Percentiles rank a stretch among this genome's conserved stretches.
Conservation (phyloP, 176 grass and related monocot genomes). For the Themeda triandra region DNA sequence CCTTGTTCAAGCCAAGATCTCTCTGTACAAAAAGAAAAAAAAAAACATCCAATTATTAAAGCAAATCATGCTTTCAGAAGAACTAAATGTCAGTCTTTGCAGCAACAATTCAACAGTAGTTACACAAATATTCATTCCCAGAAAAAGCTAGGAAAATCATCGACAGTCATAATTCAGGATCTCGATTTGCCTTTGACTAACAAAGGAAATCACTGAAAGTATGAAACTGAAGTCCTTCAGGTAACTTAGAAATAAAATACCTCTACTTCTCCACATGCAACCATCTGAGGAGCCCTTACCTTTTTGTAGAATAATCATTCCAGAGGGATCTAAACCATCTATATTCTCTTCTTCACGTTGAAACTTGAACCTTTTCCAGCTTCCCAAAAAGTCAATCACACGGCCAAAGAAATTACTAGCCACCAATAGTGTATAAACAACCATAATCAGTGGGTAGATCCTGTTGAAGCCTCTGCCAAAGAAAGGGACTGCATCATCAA, state of each 20-base stretch:
- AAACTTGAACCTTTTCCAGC: slow-evolving; percentile 92
- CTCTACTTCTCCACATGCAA: neutral
- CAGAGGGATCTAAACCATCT: slow-evolving; percentile 90
- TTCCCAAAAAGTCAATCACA: slow-evolving; percentile 91
- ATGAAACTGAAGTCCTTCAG: neutral
- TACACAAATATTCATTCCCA: slow-evolving; percentile 17
- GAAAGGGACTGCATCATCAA: slow-evolving; percentile 98
- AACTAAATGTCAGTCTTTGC: neutral
- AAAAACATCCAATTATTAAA: neutral
- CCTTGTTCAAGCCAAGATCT: slow-evolving; percentile 96
- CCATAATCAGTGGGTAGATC: slow-evolving; percentile 99
- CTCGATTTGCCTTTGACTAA: neutral
- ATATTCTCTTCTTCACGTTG: slow-evolving; percentile 81
- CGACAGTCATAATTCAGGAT: neutral
- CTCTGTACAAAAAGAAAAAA: slow-evolving; percentile 46
- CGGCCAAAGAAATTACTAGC: slow-evolving; percentile 96
- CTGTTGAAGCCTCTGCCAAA: slow-evolving; percentile 99
- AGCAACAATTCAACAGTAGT: slow-evolving; percentile 6
- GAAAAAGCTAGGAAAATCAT: slow-evolving; percentile 3
- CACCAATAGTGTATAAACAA: slow-evolving; percentile 93
- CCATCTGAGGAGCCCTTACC: slow-evolving; percentile 42
- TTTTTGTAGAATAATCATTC: slow-evolving; percentile 98
- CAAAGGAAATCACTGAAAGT: neutral
- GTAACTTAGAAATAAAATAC: neutral
- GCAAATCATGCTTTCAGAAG: neutral